Evolutionary conservation across 75 land plant genomes (phyloP).

Genomic region (Pseudotsuga menziesii): DNA sequence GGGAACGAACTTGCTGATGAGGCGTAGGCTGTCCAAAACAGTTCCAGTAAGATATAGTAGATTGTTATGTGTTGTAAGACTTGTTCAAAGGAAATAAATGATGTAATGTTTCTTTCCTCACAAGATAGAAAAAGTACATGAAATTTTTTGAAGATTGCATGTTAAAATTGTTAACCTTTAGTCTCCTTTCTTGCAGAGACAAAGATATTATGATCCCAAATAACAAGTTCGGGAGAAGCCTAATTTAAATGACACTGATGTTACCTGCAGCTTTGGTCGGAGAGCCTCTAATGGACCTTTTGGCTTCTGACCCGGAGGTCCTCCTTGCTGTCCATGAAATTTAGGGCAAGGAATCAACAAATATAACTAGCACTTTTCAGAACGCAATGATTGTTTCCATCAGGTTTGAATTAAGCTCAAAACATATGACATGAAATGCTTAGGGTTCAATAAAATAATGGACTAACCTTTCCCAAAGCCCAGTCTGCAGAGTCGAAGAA

Average conservation of each 20-base stretch:
- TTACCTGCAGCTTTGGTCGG: conserved; percentile 81
- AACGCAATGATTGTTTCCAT: background rate
- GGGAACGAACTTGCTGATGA: conserved; percentile 57
- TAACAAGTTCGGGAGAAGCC: background rate
- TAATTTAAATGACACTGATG: background rate
- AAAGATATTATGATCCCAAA: background rate
- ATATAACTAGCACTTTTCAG: conserved; percentile 4
- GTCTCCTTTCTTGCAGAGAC: background rate
- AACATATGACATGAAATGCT: too few species aligned
- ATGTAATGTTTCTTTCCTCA: background rate
- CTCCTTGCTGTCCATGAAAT: conserved; percentile 12
- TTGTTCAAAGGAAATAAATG: background rate
- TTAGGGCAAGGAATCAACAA: conserved; percentile 20
- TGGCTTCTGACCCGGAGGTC: conserved; percentile 27
- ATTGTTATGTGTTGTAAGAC: background rate
- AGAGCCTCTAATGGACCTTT: conserved; percentile 72
- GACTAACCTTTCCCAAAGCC: conserved; percentile 74
- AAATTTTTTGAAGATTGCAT: background rate
- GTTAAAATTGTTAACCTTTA: background rate
- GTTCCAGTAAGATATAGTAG: background rate
- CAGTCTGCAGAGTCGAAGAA: conserved; percentile 97
- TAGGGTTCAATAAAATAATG: background rate
- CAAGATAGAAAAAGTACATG: background rate
- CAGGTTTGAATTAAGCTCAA: background rate
- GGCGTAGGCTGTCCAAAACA: conserved; percentile 54